Evolutionary conservation across 106 monocot species (phyloP), one percentile per base, ranked within the genome.

Genomic region (Xerophyta viscosa): DNA sequence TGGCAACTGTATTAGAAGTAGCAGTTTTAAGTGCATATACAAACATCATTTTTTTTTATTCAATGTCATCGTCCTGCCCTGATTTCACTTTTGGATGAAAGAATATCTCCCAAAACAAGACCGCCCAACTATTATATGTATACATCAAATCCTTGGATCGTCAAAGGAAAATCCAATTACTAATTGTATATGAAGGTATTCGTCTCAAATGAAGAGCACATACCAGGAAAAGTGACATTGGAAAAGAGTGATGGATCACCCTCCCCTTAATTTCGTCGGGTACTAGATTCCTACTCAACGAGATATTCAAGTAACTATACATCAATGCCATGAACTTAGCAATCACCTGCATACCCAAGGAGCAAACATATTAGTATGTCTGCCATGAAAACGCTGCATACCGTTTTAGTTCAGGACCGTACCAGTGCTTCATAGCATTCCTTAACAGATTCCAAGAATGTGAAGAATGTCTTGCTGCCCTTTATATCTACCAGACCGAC

Each of bases 291-390:
- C 84, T 81, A 44, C 94, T 94, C 5, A 94, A 51, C 42, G 94
- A 94, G 50, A 94, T 94, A 62, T 94, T 94, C 64, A 94, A 72
- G 52, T 94, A 94, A 75, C 94, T 94, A 51, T 94, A 94, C 94
- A 94, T 88, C 66, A 94, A 65, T 6, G 78, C 75, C 94, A 94
- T 81, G 67, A 94, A 94, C 51, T 94, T 94, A 21, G 94, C 94
- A 65, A 94, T 84, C 41, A 81, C 94, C 94, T 94, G 70, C 33
- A 33, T 33, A 11, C 11, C 33, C 33, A 33, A 33, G 11, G 11
- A 33, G 33, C 33, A 33, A 24, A 12, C 20, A 54, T 23, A 65
- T 23, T 17, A 17, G n/a, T 17, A 17, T 44, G 14, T 44, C 15
- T 44, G 43, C 14, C 8, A 18, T 21, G 44, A 10, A 23, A 22